A percentile compares a stretch with the other conserved stretches of the same genome.
Conservation (phyloP, 306 rosid species). For the Biancaea sappan region DNA sequence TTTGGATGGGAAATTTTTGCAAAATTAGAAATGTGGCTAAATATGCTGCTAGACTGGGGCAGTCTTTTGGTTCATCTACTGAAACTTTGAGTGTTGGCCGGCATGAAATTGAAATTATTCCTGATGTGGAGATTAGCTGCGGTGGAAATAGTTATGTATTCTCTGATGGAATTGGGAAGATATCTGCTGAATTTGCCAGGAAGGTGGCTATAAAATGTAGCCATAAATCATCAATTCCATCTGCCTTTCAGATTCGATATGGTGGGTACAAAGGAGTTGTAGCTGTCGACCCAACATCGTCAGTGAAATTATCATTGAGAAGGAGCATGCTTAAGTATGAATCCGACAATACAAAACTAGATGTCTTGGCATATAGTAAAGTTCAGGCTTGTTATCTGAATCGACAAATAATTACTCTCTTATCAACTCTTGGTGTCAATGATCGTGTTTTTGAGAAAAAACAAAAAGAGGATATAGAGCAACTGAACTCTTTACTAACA, state of each 20-base stretch:
- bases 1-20: slow-evolving; percentile 73
- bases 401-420: slow-evolving; percentile 75
- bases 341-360: slow-evolving; percentile 58
- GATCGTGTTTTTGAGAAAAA: slow-evolving; percentile 65
- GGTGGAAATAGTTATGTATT: slow-evolving; percentile 48
- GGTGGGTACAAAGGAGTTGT: slow-evolving; percentile 94
- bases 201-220: slow-evolving; percentile 74
- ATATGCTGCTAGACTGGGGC: slow-evolving; percentile 92
- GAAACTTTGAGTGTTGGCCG: slow-evolving; percentile 60
- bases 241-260: slow-evolving; percentile 90
- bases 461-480: slow-evolving; percentile 61
- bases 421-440: slow-evolving; percentile 74
- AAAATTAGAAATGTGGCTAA: slow-evolving; percentile 81
- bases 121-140: slow-evolving; percentile 42
- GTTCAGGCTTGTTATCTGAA: slow-evolving; percentile 74
- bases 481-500: slow-evolving; percentile 60
- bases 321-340: slow-evolving; percentile 76
- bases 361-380: slow-evolving; percentile 75
- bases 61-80: slow-evolving; percentile 89
- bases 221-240: slow-evolving; percentile 47
- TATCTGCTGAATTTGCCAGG: slow-evolving; percentile 66
- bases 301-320: slow-evolving; percentile 68
- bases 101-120: slow-evolving; percentile 59
- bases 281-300: slow-evolving; percentile 77
- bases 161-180: slow-evolving; percentile 94